These are phyloP conservation scores for Coniochaeta ligniaria DNA, from an alignment of 2,329 filamentous ascomycete genomes.

Conservation along the genomic window DNA sequence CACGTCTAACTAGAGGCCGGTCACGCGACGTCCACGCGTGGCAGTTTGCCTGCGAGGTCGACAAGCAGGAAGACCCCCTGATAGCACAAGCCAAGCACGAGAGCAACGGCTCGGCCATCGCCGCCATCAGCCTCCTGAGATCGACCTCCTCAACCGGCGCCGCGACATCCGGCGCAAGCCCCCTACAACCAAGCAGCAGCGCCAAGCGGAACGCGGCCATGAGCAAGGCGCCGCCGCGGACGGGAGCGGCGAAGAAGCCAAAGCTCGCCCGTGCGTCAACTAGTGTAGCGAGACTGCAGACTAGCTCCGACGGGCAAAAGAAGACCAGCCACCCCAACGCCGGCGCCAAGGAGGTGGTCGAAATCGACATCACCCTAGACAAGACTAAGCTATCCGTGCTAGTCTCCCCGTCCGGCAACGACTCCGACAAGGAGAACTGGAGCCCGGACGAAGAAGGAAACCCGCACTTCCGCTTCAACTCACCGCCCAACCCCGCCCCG, in stretches of 20 bases:
- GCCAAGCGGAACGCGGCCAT: constrained; percentile 56
- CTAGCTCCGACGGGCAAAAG: constrained; percentile 19
- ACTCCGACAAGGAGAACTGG: constrained; percentile 97
- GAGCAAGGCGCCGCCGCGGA: constrained; percentile 17
- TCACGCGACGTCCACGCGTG: constrained; percentile 84
- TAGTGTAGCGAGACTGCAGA: constrained; percentile 56
- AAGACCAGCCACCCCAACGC: constrained; percentile 17
- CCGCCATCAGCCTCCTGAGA: constrained; percentile 73
- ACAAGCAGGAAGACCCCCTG: constrained; percentile 65
- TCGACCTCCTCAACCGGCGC: constrained; percentile 52
- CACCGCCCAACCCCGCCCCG: constrained; percentile 7
- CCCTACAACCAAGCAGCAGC: constrained; percentile 46
- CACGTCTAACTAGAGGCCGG: constrained; percentile 57
- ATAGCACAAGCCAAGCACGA: constrained; percentile 75
- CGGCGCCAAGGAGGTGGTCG: constrained; percentile 25
- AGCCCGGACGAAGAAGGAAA: constrained; percentile 45
- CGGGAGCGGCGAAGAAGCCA: constrained; percentile 46
- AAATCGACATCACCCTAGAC: constrained; percentile 8
- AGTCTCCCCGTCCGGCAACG: constrained; percentile 45
- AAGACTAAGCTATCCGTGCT: constrained; percentile 36
- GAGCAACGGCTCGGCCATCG: constrained; percentile 70
- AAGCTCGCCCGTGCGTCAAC: constrained; percentile 55
- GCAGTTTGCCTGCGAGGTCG: constrained; percentile 84
- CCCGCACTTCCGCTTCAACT: constrained; percentile 15
- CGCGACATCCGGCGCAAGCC: constrained; percentile 18